Evolutionary conservation across 805 yeast species (phyloP).

Genomic region (Lachancea sp.): DNA sequence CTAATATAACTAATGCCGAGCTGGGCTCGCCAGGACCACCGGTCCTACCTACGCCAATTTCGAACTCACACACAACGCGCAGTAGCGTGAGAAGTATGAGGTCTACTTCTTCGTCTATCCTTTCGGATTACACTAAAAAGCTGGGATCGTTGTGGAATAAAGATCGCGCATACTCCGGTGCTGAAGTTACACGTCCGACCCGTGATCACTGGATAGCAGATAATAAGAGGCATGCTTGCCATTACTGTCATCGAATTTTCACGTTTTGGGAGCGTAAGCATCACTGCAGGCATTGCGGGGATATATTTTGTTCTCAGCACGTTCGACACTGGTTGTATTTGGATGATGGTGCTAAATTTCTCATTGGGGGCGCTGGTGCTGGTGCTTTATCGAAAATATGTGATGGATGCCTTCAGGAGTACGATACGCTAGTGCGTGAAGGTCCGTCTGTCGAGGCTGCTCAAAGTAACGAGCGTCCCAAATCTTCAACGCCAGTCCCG

Average conservation of each 20-base stretch:
- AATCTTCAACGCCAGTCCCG: neutral
- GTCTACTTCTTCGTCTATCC: conserved; percentile 18
- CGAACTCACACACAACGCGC: conserved; percentile 24
- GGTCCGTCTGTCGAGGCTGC: conserved; percentile 5
- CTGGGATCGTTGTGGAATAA: conserved; percentile 5
- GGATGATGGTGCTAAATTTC: conserved; percentile 53
- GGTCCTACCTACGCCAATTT: conserved; percentile 5
- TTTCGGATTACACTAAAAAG: conserved; percentile 9
- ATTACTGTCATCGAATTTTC: conserved; percentile 60
- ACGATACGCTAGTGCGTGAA: conserved; percentile 41
- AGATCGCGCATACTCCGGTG: neutral
- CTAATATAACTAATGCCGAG: conserved; percentile 39
- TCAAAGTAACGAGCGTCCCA: conserved; percentile 1
- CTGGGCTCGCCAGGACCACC: conserved; percentile 21
- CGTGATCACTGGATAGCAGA: conserved; percentile 73
- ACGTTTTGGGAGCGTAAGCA: conserved; percentile 75
- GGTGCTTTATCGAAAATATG: conserved; percentile 57
- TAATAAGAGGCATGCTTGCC: conserved; percentile 54
- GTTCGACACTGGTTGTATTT: conserved; percentile 50
- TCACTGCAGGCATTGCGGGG: conserved; percentile 84
- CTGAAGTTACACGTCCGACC: conserved; percentile 37
- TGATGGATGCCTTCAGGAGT: conserved; percentile 56
- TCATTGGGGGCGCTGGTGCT: conserved; percentile 62
- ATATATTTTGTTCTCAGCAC: conserved; percentile 68
- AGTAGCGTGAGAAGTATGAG: conserved; percentile 24